Evolutionary conservation across 139 green algal species (phyloP).

Genomic region (Trebouxia sp.): DNA sequence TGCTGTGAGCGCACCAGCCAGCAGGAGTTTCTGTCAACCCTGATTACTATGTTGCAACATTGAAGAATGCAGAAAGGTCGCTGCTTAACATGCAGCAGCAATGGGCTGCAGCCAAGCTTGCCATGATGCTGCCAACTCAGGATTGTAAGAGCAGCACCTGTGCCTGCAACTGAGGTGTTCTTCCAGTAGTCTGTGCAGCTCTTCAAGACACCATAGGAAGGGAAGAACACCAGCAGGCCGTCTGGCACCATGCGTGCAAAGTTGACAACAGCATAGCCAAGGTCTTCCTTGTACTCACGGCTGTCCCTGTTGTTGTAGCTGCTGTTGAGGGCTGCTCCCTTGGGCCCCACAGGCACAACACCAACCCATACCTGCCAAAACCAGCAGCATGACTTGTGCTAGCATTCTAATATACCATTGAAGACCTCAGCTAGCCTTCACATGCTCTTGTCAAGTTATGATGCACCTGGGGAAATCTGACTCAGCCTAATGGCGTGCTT

Average conservation of each 20-base stretch:
- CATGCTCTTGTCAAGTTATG: too few relatives aligned
- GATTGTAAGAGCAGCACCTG: background rate
- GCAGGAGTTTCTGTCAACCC: too few relatives aligned
- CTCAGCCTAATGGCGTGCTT: too few relatives aligned
- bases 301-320: slow-evolving; percentile 75
- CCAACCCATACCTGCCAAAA: slow-evolving; percentile 83
- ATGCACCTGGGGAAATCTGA: too few relatives aligned
- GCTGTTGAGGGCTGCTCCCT: slow-evolving; percentile 79
- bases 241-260: slow-evolving; percentile 84
- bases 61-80: too few relatives aligned
- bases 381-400: too few relatives aligned
- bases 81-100: too few relatives aligned
- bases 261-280: slow-evolving; percentile 82
- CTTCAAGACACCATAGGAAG: slow-evolving; percentile 81
- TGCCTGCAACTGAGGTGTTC: background rate
- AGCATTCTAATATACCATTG: too few relatives aligned
- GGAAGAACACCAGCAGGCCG: slow-evolving; percentile 97
- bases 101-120: too few relatives aligned
- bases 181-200: slow-evolving; percentile 84
- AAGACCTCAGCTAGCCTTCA: too few relatives aligned
- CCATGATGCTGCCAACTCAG: background rate
- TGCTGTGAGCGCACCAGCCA: too few relatives aligned
- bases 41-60: too few relatives aligned
- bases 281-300: slow-evolving; percentile 64
- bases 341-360: slow-evolving; percentile 80